Percentiles rank a stretch among this genome's conserved stretches.
phyloP scores from a whole-genome alignment of 441 rosid species.

The Eugenia klotzschiana region DNA sequence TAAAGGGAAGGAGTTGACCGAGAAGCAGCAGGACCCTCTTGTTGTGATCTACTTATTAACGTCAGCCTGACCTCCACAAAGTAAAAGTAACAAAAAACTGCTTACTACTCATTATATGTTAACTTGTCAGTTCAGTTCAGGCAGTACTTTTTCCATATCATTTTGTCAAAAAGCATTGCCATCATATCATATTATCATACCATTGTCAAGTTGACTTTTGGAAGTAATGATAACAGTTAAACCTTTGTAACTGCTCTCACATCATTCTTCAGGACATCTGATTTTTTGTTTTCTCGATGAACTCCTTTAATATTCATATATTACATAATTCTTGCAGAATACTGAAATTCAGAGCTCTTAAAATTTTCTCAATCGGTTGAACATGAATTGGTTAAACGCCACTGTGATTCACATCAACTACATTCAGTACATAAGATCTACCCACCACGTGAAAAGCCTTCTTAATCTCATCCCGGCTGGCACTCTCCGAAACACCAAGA shows the following conservation, averaged over 20 bases:
- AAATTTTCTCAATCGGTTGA: neutral
- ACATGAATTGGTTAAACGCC: neutral
- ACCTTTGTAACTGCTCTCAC: neutral
- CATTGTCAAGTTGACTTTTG: neutral
- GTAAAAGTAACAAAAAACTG: neutral
- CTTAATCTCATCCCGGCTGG: conserved; percentile 62
- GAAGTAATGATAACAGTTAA: neutral
- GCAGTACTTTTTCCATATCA: neutral
- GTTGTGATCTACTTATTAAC: too few relatives aligned
- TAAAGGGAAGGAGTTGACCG: neutral
- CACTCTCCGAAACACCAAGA: conserved; percentile 59
- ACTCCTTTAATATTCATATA: neutral
- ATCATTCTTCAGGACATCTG: neutral
- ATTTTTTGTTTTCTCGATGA: neutral
- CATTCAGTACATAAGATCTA: neutral
- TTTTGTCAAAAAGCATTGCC: too few relatives aligned
- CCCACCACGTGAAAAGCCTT: conserved; percentile 63
- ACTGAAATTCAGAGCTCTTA: neutral
- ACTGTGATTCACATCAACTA: neutral
- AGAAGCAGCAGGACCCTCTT: too few relatives aligned
- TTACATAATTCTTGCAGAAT: neutral
- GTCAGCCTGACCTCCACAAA: too few relatives aligned
- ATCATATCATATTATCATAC: neutral
- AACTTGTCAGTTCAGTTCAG: neutral
- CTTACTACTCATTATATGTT: neutral